Conservation (phyloP, 371 early-diverging fungal species). For the Mortierella sp. region DNA sequence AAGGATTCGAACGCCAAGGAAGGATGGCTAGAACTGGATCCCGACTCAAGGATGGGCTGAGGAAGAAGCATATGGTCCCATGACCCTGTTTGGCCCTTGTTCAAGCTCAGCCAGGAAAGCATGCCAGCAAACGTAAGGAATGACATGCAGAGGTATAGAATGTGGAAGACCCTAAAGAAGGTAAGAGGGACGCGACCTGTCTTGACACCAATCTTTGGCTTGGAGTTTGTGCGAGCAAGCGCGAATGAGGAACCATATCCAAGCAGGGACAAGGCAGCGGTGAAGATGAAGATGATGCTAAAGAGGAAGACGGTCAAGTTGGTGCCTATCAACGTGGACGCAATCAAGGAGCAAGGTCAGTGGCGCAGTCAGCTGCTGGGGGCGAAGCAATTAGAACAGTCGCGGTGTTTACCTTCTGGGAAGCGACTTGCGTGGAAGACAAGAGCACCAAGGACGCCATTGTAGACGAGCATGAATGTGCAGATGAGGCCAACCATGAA, state of each 20-base stretch:
- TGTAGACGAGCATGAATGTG: constrained; percentile 20
- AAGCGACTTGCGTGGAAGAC: constrained; percentile 35
- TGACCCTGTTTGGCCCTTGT: constrained; percentile 19
- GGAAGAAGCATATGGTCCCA: constrained; percentile 25
- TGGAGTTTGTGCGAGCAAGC: constrained; percentile 1
- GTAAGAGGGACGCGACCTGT: neutral
- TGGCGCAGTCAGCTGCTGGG: no score
- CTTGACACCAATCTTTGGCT: no score
- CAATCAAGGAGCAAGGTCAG: no score
- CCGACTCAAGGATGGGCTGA: no score
- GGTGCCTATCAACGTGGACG: constrained; percentile 6
- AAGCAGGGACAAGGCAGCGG: constrained; percentile 2
- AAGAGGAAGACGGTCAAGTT: constrained; percentile 15
- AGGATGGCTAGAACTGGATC: no score
- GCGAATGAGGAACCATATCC: constrained; percentile 1
- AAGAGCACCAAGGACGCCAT: constrained; percentile 19
- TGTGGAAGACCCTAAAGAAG: constrained; percentile 21
- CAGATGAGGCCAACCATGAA: constrained; percentile 12
- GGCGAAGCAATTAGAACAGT: no score
- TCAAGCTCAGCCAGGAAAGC: constrained; percentile 25
- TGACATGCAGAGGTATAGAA: constrained; percentile 5
- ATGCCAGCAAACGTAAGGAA: constrained; percentile 17
- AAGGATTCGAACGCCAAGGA: constrained; percentile 21
- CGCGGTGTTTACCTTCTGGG: constrained; percentile 18
- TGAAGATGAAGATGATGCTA: constrained; percentile 6